These are phyloP conservation scores for Leptographium lundbergii DNA, from an alignment of 2,329 filamentous ascomycete species.

Conservation along the genomic window DNA sequence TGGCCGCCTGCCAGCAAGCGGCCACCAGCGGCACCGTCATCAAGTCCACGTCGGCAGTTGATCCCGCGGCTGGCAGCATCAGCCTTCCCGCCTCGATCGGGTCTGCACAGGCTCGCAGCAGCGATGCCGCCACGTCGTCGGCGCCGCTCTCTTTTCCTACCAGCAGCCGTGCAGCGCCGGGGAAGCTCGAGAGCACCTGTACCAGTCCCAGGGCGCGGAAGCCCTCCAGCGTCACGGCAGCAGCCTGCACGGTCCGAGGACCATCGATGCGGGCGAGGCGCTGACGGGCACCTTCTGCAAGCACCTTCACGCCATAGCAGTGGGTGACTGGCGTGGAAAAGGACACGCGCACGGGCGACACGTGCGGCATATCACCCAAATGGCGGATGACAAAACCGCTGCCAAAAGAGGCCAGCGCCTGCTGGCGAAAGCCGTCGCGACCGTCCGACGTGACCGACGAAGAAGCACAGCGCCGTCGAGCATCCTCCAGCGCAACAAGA, in stretches of 20 bases:
- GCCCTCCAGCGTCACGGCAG: background rate
- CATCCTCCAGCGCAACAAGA: background rate
- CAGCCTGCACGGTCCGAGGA: background rate
- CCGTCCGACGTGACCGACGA: background rate
- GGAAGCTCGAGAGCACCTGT: conserved; percentile 6
- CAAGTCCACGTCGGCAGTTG: background rate
- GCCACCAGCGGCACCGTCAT: background rate
- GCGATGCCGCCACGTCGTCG: background rate
- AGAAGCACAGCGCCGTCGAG: background rate
- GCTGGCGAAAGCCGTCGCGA: background rate
- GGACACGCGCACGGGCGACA: background rate
- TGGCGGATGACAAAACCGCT: background rate
- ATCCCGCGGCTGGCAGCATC: conserved; percentile 20
- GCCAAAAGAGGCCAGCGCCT: background rate
- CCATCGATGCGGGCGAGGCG: background rate
- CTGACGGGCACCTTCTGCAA: background rate
- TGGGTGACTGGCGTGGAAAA: background rate
- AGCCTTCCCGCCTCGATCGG: background rate
- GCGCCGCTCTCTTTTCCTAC: background rate
- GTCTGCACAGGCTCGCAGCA: background rate
- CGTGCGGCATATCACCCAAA: background rate
- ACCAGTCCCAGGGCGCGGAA: background rate
- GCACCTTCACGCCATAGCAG: background rate
- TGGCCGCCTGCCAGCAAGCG: background rate
- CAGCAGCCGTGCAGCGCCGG: background rate